These are phyloP conservation scores for Candida takata DNA, from an alignment of 805 yeast genomes.

Conservation along the genomic window DNA sequence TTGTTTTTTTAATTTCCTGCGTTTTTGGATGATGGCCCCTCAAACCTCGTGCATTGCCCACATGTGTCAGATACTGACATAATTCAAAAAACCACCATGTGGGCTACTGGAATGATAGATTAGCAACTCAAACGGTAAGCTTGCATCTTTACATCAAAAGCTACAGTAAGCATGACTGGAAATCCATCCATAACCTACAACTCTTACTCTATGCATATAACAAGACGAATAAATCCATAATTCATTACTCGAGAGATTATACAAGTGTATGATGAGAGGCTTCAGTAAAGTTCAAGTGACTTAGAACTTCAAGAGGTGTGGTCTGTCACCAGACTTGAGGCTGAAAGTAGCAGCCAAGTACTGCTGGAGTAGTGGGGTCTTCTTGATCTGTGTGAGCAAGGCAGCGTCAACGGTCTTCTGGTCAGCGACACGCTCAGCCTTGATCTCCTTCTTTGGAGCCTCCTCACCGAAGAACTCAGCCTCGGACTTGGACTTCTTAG, in stretches of 20 bases:
- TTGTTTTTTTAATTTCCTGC: too few species aligned
- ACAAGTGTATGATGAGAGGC: slow-evolving; percentile 11
- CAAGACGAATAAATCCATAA: slow-evolving; percentile 16
- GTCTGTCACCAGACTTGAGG: slow-evolving; percentile 96
- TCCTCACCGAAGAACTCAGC: slow-evolving; percentile 84
- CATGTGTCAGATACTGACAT: too few species aligned
- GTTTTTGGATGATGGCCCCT: too few species aligned
- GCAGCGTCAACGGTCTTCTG: slow-evolving; percentile 95
- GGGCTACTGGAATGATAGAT: too few species aligned
- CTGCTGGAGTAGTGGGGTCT: slow-evolving; percentile 95
- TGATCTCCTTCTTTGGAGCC: slow-evolving; percentile 73
- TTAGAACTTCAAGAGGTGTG: slow-evolving; percentile 97
- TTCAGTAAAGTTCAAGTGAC: background rate
- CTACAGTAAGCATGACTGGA: too few species aligned
- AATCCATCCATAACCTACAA: too few species aligned
- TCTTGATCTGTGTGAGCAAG: slow-evolving; percentile 87
- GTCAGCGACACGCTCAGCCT: slow-evolving; percentile 92
- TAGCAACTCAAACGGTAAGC: too few species aligned
- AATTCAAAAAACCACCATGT: too few species aligned
- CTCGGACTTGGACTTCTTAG: slow-evolving; percentile 82
- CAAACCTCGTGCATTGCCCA: too few species aligned
- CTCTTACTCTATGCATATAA: slow-evolving; percentile 11
- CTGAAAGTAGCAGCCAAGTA: slow-evolving; percentile 95
- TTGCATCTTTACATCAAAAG: too few species aligned
- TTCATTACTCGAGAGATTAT: slow-evolving; percentile 21